Base-by-base conservation (phyloP, 2,329 filamentous ascomycete genomes). In the Byssothecium circinans region DNA sequence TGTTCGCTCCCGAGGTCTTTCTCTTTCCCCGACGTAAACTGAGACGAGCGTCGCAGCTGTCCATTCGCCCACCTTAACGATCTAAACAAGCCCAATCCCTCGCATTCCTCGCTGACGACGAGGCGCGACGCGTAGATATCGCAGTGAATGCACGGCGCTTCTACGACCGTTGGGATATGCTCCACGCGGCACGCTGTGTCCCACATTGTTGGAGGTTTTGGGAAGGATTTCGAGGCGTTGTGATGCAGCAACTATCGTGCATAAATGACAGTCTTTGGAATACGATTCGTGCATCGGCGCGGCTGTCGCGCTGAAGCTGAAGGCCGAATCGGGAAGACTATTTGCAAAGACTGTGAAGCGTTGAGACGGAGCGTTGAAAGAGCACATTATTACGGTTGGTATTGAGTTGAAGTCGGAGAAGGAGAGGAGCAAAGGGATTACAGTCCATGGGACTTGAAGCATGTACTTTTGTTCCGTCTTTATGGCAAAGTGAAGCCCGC, bases 251-350 rank as follows among this genome's bases (percentile, higher is more conserved):
- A n/a, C 29, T 12, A 43, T 11, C 23, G 4, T 41, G 48, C 47
- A 54, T 52, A 36, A 49, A 50, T 17, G 32, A 34, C 37, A 30
- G 32, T 48, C 40, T 45, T 35, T 45, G 29, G 45, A 35, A 48
- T 32, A 45, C 50, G 45, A 54, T 47, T 57, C 48, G 47, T 53
- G 43, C 10, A 32, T 12, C 6, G 7, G 23, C 6, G 12, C 15
- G 36, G 43, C 18, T 45, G 32, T 30, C 49, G 49, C 45, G 45
- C 44, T 49, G 15, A 18, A 45, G 14, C 46, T 32, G 14, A 5
- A 12, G 29, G 14, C 29, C 43, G 18, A 17, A 45, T 50, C 37
- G 29, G 49, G 46, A 42, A 43, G 40, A 33, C 29, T 25, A 39
- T 10, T 10, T 25, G n/a, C 33, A 43, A 47, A 15, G 20, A 35